Evolutionary conservation across 305 asterid species (phyloP), one percentile per base, ranked within the genome.

Genomic region (Fraxinus greggii): DNA sequence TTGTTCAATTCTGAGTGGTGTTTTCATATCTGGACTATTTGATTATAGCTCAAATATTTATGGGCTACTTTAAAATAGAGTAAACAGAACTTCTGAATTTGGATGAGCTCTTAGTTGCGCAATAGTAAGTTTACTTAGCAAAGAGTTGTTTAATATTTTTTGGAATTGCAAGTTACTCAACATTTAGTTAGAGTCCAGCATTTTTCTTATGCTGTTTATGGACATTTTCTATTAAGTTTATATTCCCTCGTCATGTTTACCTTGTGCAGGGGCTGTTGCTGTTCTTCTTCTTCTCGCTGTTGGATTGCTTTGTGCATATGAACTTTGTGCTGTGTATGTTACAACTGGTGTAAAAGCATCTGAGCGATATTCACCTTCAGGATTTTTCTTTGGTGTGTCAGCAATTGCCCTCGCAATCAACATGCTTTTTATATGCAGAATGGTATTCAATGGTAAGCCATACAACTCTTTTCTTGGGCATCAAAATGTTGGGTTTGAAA

Each of bases 371-470:
- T 97, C 99, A 72, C 93, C 99, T 86, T 93, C 99, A 48, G 99
- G 99, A 61, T 97, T 94, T 87, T 97, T 97, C 96, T 97, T 97
- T 89, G 99, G 99, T 54, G 98, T 97, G 86, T 94, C 99, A 65
- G 99, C 98, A 79, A 92, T 95, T 82, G 94, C 98, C 79, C 89
- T 97, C 80, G 99, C 98, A 80, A 94, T 97, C 90, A 97, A 97
- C 88, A 92, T 97, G 98, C 98, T 97, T 85, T 97, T 97, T 87
- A 97, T 97, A 83, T 97, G 99, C 87, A 93, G 99, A 86, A 97
- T 97, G 94, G 98, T 97, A 82, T 97, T 97, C 88, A 91, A 97
- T 86, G 99, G 99, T 97, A 80, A 38, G 92, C 79, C 76, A 21
- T 83, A 61, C 26, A 10, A 80, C 63, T 78, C 40, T 81, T 85